These are phyloP conservation scores for Talaromyces piceae DNA, from an alignment of 2,329 filamentous ascomycete species.

Conservation along the genomic window DNA sequence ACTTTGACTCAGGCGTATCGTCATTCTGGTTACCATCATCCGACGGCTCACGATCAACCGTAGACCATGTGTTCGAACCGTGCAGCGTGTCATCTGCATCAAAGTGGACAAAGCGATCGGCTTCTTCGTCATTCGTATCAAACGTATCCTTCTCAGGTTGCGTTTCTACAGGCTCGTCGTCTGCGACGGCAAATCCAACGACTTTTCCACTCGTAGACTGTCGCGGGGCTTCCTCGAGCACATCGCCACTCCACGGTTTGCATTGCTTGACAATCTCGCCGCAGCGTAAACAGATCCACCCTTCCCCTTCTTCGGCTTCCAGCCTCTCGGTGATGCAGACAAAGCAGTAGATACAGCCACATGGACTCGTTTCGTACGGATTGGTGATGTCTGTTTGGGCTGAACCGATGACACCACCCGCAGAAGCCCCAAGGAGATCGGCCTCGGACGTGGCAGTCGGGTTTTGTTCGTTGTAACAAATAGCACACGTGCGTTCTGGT, in stretches of 20 bases:
- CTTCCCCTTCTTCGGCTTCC: slow-evolving; percentile 88
- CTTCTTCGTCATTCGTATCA: slow-evolving; percentile 17
- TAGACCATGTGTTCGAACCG: slow-evolving; percentile 32
- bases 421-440: slow-evolving; percentile 65
- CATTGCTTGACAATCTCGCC: slow-evolving; percentile 78
- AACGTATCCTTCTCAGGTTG: slow-evolving; percentile 7
- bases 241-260: slow-evolving; percentile 84
- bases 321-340: slow-evolving; percentile 86
- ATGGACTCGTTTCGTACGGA: slow-evolving; percentile 84
- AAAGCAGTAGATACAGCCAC: slow-evolving; percentile 91
- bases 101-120: slow-evolving; percentile 14
- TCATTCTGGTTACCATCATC: background rate
- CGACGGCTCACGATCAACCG: slow-evolving; percentile 18
- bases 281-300: slow-evolving; percentile 85
- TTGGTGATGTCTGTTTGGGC: slow-evolving; percentile 93
- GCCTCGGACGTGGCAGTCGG: slow-evolving; percentile 61
- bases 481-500: slow-evolving; percentile 88
- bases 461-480: slow-evolving; percentile 94
- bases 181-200: slow-evolving; percentile 35
- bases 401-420: slow-evolving; percentile 74
- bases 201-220: slow-evolving; percentile 31
- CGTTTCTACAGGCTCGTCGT: slow-evolving; percentile 14
- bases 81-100: slow-evolving; percentile 27
- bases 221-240: slow-evolving; percentile 47
- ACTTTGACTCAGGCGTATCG: background rate